Conservation (phyloP, 176 grass and related monocot species). For the Oryza glumipatula region DNA sequence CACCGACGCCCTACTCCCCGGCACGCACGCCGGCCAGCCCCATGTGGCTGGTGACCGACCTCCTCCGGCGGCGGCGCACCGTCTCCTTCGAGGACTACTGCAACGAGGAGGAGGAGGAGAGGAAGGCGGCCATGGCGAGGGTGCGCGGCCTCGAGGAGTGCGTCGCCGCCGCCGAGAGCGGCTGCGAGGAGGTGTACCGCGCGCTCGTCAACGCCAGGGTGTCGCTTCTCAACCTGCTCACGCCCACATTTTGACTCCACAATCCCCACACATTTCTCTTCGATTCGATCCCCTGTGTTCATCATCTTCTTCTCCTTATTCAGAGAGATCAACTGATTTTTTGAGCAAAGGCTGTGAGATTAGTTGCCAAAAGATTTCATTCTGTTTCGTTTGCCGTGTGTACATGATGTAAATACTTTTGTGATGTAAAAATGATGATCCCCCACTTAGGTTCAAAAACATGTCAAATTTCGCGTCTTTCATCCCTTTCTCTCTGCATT, state of each 20-base stretch:
- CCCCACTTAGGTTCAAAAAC: neutral
- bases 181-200: conserved; percentile 61
- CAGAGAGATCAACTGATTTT: neutral
- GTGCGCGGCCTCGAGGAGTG: conserved; percentile 59
- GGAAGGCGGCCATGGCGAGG: conserved; percentile 55
- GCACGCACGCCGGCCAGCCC: conserved; percentile 41
- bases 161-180: conserved; percentile 55
- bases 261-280: no score
- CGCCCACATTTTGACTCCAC: conserved; percentile 55
- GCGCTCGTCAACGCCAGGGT: conserved; percentile 69
- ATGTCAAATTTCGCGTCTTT: neutral
- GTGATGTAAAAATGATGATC: conserved; percentile 20
- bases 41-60: conserved; percentile 66
- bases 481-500: neutral
- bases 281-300: neutral
- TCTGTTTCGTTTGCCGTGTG: conserved; percentile 43
- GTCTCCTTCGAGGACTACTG: conserved; percentile 49
- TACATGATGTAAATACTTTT: conserved; percentile 58
- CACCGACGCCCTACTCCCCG: conserved; percentile 48
- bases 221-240: conserved; percentile 73
- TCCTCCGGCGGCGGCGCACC: conserved; percentile 56
- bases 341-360: conserved; percentile 30
- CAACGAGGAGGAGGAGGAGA: conserved; percentile 69
- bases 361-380: conserved; percentile 35
- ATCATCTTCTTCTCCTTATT: neutral